Evolutionary conservation across 2,329 filamentous ascomycete species (phyloP).

Genomic region (Zymoseptoria tritici): DNA sequence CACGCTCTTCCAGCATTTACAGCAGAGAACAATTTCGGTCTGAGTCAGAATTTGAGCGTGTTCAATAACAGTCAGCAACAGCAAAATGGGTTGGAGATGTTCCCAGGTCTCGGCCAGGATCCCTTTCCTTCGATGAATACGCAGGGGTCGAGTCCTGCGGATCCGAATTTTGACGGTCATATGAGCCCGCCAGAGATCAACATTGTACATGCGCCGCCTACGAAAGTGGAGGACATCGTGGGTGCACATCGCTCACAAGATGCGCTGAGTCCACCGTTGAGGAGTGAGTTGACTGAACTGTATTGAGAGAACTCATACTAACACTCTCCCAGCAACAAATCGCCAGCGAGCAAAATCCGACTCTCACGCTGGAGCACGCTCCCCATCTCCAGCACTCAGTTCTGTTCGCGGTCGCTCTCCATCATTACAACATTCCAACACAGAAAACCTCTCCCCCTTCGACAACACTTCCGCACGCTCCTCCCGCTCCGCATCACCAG

Average conservation of each 20-base stretch:
- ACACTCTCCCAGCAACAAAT: slow-evolving; percentile 23
- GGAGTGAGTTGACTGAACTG: slow-evolving; percentile 38
- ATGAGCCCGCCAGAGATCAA: slow-evolving; percentile 94
- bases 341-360: slow-evolving; percentile 55
- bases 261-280: slow-evolving; percentile 73
- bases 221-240: slow-evolving; percentile 35
- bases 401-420: slow-evolving; percentile 29
- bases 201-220: slow-evolving; percentile 78
- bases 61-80: slow-evolving; percentile 39
- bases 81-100: slow-evolving; percentile 44
- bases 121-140: slow-evolving; percentile 41
- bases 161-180: slow-evolving; percentile 35
- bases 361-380: slow-evolving; percentile 45
- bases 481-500: slow-evolving; percentile 43
- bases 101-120: slow-evolving; percentile 42
- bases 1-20: slow-evolving; percentile 46
- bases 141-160: slow-evolving; percentile 36
- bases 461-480: slow-evolving; percentile 28
- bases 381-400: slow-evolving; percentile 33
- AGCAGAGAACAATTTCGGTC: slow-evolving; percentile 38
- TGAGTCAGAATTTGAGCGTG: slow-evolving; percentile 41
- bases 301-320: not conserved
- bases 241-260: slow-evolving; percentile 58
- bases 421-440: slow-evolving; percentile 26
- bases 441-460: slow-evolving; percentile 37